A percentile compares a stretch with the other conserved stretches of the same genome.
Evolutionary conservation across 2,329 filamentous ascomycete genomes (phyloP).

Genomic region (Chaetomiaceae sp.): DNA sequence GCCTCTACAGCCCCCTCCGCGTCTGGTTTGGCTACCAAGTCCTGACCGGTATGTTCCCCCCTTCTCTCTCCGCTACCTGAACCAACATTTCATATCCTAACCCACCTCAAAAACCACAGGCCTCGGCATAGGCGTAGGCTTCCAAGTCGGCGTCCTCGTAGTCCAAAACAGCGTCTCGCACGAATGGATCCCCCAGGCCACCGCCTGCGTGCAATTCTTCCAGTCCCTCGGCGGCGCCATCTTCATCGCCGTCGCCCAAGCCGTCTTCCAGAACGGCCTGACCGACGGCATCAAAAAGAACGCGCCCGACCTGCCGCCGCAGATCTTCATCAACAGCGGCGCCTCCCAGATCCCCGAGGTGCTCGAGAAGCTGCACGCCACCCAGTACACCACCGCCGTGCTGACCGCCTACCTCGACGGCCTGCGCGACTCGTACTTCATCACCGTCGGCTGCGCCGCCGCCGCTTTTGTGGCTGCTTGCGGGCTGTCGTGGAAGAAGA

Average conservation of each 20-base stretch:
- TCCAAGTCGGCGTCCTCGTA: slow-evolving; percentile 45
- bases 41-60: slow-evolving; percentile 34
- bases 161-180: slow-evolving; percentile 49
- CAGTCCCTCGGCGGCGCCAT: slow-evolving; percentile 62
- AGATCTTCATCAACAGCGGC: slow-evolving; percentile 48
- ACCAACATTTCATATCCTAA: too few relatives aligned
- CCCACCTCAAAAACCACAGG: slow-evolving; percentile 29
- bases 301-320: slow-evolving; percentile 42
- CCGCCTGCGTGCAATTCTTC: slow-evolving; percentile 54
- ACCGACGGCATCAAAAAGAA: slow-evolving; percentile 44
- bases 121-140: slow-evolving; percentile 46
- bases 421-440: slow-evolving; percentile 48
- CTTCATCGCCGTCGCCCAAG: slow-evolving; percentile 60
- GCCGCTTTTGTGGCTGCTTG: slow-evolving; percentile 41
- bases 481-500: slow-evolving; percentile 49
- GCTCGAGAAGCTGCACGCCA: slow-evolving; percentile 37
- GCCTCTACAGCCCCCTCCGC: slow-evolving; percentile 40
- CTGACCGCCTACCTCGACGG: slow-evolving; percentile 46
- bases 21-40: slow-evolving; percentile 58
- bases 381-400: slow-evolving; percentile 40
- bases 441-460: slow-evolving; percentile 44
- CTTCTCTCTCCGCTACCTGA: background rate
- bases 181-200: slow-evolving; percentile 46
- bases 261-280: slow-evolving; percentile 62
- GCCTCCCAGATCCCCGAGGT: slow-evolving; percentile 46